Conservation (phyloP, 2,329 filamentous ascomycete genomes). For the Alternaria brassicicola region DNA sequence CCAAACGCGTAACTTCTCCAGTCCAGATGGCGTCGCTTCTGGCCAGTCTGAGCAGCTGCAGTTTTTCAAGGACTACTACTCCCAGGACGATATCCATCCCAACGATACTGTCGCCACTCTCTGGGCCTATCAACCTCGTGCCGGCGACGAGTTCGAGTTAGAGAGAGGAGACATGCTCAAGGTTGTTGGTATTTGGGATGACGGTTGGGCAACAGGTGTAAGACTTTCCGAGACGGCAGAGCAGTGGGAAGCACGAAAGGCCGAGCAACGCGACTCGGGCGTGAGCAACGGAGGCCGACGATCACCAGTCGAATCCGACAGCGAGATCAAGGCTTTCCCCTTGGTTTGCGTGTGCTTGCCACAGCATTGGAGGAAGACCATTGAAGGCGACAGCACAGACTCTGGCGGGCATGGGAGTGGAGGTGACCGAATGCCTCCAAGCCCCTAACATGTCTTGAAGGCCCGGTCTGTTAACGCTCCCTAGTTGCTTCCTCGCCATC, state of each 20-base stretch:
- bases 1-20: conserved; percentile 72
- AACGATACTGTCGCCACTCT: conserved; percentile 88
- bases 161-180: conserved; percentile 98
- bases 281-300: conserved; percentile 76
- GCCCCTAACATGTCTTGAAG: conserved; percentile 28
- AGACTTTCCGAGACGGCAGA: conserved; percentile 82
- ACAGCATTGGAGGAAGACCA: conserved; percentile 95
- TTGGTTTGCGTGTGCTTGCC: conserved; percentile 94
- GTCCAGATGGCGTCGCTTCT: conserved; percentile 80
- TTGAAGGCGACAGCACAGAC: conserved; percentile 74
- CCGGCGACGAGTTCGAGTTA: conserved; percentile 88
- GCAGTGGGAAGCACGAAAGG: conserved; percentile 80
- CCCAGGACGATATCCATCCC: conserved; percentile 91
- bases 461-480: conserved; percentile 33
- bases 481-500: conserved; percentile 34
- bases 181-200: conserved; percentile 97
- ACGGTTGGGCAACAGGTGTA: conserved; percentile 96
- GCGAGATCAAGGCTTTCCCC: conserved; percentile 97
- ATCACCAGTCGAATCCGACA: conserved; percentile 52
- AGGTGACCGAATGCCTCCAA: conserved; percentile 44
- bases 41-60: conserved; percentile 94
- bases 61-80: conserved; percentile 99
- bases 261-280: conserved; percentile 87
- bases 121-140: conserved; percentile 96
- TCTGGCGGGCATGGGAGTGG: conserved; percentile 36